Evolutionary conservation across 2,329 filamentous ascomycete species (phyloP), one percentile per base, ranked within the genome.

Genomic region (Canariomyces notabilis): DNA sequence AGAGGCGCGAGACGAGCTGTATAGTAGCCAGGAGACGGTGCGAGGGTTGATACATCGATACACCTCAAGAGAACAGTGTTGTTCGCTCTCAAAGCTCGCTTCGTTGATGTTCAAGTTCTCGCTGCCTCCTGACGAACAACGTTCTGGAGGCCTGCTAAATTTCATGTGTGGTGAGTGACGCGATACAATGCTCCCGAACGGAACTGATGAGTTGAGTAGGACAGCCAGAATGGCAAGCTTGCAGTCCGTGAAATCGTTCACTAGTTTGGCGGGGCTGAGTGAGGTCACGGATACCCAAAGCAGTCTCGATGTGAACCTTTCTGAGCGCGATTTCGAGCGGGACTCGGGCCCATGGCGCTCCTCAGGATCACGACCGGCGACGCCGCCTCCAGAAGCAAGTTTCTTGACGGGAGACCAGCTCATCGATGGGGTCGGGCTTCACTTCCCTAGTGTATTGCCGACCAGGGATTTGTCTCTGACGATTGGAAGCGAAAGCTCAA

Each of bases 361-460:
- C 19, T 19, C 11, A 9, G 20, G 34, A 11, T 0, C 22, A 22
- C 33, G 41, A 36, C 41, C 42, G 12, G 47, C 45, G 31, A 54
- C 53, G 4, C 53, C 53, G 20, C 53, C 51, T 16, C 46, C 41
- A 5, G 53, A 49, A 5, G 26, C 29, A n/a, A 29, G 21, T 9
- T 18, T 20, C n/a, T 34, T 29, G 9, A 29, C 21, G 6, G 44
- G 31, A 8, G 42, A 26, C 44, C 40, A 48, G 5, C 37, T 51
- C 18, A 52, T 54, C 5, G 48, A 40, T 26, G 53, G 51, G 2
- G 32, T 53, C 6, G 53, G 49, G 5, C 37, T 39, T 26, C 45
- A 26, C 11, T 56, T 56, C 29, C 37, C 49, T 16, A 18, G 15
- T 15, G 20, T 39, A 8, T 12, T 43, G 22, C 44, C 41, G 5